Percentiles rank a stretch among this genome's conserved stretches.
Conservation (phyloP, 176 grass and related monocot genomes). For the Carex kokanica region DNA sequence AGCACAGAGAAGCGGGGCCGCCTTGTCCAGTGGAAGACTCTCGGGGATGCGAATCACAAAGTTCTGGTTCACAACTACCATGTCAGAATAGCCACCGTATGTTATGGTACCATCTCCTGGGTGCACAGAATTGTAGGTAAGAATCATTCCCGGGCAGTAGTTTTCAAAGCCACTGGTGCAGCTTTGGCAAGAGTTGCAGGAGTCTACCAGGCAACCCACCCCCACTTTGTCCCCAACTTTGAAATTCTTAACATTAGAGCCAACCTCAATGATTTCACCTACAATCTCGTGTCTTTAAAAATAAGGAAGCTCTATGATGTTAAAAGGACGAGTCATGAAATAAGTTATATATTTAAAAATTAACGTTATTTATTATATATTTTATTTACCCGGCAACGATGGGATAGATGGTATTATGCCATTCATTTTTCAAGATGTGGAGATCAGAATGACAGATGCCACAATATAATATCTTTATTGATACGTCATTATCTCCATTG, state of each 20-base stretch:
- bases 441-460: slow-evolving; percentile 81
- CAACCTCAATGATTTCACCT: slow-evolving; percentile 52
- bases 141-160: slow-evolving; percentile 11
- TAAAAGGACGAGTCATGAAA: neutral
- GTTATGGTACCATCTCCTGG: slow-evolving; percentile 38
- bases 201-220: slow-evolving; percentile 57
- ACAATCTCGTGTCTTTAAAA: slow-evolving; percentile 61
- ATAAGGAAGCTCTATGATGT: neutral
- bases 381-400: slow-evolving; percentile 53
- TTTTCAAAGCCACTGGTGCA: slow-evolving; percentile 54
- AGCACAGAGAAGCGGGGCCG: slow-evolving; percentile 61
- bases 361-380: neutral
- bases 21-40: slow-evolving; percentile 45
- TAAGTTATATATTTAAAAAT: neutral
- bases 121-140: slow-evolving; percentile 51
- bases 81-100: slow-evolving; percentile 60
- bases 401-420: slow-evolving; percentile 49
- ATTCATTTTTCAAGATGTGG: slow-evolving; percentile 70
- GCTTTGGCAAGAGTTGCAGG: slow-evolving; percentile 42
- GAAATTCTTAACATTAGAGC: slow-evolving; percentile 45
- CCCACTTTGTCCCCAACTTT: slow-evolving; percentile 60
- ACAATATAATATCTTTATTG: slow-evolving; percentile 68
- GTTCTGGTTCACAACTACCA: slow-evolving; percentile 40
- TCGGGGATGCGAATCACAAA: slow-evolving; percentile 62
- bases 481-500: slow-evolving; percentile 66